Percentiles rank a stretch among this genome's conserved stretches.
Evolutionary conservation across 1,139 yeast species (phyloP).

Genomic region (Meyerozyma guilliermondii): DNA sequence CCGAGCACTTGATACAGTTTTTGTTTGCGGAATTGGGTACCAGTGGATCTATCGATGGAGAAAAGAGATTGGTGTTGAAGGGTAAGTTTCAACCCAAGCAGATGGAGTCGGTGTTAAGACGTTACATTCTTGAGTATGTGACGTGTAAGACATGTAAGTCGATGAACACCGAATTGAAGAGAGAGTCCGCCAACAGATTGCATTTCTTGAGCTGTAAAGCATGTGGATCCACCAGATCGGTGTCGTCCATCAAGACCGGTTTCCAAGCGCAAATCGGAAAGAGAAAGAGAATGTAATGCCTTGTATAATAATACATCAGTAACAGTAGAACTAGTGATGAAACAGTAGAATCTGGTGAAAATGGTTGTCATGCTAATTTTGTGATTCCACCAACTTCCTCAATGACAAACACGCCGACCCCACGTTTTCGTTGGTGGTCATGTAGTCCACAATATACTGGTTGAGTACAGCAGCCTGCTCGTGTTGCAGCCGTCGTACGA

Average conservation of each 20-base stretch:
- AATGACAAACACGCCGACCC: slow-evolving; percentile 55
- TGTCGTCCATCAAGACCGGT: slow-evolving; percentile 96
- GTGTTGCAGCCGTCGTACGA: not conserved
- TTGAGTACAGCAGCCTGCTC: slow-evolving; percentile 10
- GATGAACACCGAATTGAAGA: slow-evolving; percentile 91
- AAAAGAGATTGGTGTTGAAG: slow-evolving; percentile 91
- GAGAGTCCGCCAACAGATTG: slow-evolving; percentile 93
- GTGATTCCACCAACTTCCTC: slow-evolving; percentile 39
- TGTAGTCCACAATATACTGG: slow-evolving; percentile 35
- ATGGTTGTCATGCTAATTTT: slow-evolving; percentile 11
- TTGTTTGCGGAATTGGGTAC: slow-evolving; percentile 99
- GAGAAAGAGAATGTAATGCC: slow-evolving; percentile 50
- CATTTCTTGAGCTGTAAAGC: slow-evolving; percentile 97
- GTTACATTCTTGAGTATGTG: slow-evolving; percentile 94
- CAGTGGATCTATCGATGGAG: slow-evolving; percentile 97
- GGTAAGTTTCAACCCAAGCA: slow-evolving; percentile 98
- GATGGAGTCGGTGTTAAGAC: slow-evolving; percentile 92
- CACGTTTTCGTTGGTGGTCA: slow-evolving; percentile 48
- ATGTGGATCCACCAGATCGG: slow-evolving; percentile 97
- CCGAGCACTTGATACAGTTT: slow-evolving; percentile 95
- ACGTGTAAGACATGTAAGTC: slow-evolving; percentile 98
- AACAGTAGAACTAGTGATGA: too few relatives aligned
- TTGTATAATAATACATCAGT: slow-evolving; percentile 4
- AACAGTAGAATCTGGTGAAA: too few relatives aligned
- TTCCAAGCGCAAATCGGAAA: slow-evolving; percentile 94